Base-by-base conservation (phyloP, 257 asterid species). In the Nemophila menziesii region DNA sequence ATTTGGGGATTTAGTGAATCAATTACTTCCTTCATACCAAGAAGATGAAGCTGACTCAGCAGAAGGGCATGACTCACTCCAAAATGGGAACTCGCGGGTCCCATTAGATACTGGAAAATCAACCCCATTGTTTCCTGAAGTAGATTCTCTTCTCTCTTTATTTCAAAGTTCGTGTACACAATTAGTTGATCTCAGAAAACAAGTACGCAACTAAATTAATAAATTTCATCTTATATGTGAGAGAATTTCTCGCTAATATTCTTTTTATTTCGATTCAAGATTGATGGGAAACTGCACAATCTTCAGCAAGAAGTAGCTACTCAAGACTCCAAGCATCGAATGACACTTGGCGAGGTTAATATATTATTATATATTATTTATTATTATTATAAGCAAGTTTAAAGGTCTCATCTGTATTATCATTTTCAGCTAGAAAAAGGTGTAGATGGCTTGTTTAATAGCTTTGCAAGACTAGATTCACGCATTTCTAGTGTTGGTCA, bases 401-500 rank as follows among this genome's bases (percentile, higher is more conserved):
- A 13, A 29, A 27, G 41, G 21, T 44, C 48, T 38, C 43, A 40
- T 19, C 26, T 36, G 15, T 16, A 50, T 55, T 54, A 10, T 44
- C 19, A 46, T 60, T 43, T 67, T 67, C 85, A 85, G 99, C 79
- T 90, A 65, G 99, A 85, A 59, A 85, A 82, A 79, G 98, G 98
- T 48, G 99, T 81, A 49, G 99, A 90, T 63, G 94, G 92, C 70
- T 76, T 89, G 72, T 89, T 89, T 69, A 79, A 62, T 58, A 89
- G 98, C 71, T 89, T 89, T 46, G 85, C 93, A 26, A 71, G 98
- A 72, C 63, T 89, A 67, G 98, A 89, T 77, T 72, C 90, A 16
- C 98, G 96, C 22, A 84, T 89, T 67, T 89, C 98, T 26, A 84
- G 96, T 68, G 96, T 85, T 58, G 98, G 98, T 19, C 99, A 90